Evolutionary conservation across 2,329 filamentous ascomycete genomes (phyloP), one percentile per base, ranked within the genome.

Genomic region (Sclerotinia borealis): DNA sequence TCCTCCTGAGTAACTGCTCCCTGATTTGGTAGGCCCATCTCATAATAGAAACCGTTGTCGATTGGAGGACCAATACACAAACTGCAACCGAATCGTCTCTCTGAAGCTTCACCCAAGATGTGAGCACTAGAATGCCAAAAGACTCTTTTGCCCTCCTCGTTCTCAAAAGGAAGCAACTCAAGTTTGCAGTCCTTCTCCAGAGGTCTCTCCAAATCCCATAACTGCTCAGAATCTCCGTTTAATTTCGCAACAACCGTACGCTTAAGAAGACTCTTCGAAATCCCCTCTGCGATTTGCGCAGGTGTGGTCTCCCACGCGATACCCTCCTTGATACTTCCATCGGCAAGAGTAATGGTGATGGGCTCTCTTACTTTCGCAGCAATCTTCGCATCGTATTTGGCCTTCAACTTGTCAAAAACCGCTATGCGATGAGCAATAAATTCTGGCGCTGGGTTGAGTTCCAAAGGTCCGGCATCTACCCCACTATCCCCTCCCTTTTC

Each of bases 101-200:
- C 95, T 56, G 89, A 90, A 65, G 93, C 93, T 78, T 98, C 95
- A 70, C 95, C 95, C n/a, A 99, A 85, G 68, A 96, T 88, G 76
- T 99, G 95, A 50, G 95, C 95, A 72, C 89, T 93, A 25, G 92
- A 96, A 78, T 98, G 95, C 93, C 93, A 99, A 80, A 97, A 99
- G 63, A 98, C 93, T 76, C 91, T 91, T 79, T 95, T 93, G 72
- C 92, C 93, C 78, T 72, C 74, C 55, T 81, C 79, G 68, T 83
- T 77, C 73, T 92, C 87, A 71, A 98, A 99, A 68, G 90, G 87
- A 67, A 98, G 82, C 61, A 97, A 82, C 73, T 93, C 89, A 34
- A 99, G 83, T 70, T 85, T 89, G 80, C 91, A 95, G 79, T 88
- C 91, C 77, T 86, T 87, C 81, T 98, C 95, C 41, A 99, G 79